Base-by-base conservation (phyloP, 768 basidiomycete genomes). In the Leccinum incarnatum region DNA sequence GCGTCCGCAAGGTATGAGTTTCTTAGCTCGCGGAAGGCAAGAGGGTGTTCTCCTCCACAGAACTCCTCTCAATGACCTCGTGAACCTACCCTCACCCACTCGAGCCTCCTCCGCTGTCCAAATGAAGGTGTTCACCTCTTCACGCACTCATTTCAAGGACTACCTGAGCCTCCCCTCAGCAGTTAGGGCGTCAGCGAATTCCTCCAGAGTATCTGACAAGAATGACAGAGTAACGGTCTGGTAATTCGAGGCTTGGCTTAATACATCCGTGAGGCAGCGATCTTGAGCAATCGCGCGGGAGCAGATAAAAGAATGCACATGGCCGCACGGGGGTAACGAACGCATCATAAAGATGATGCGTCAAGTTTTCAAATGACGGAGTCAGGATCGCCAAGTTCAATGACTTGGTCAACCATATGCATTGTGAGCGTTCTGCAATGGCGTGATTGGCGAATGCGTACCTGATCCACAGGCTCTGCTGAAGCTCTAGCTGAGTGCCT, bases 1-100 rank as follows among this genome's bases (percentile, higher is more conserved):
- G 83, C 76, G 65, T 89, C 88, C 5, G 86, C 88, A 53, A 79
- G 73, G 60, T 86, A 87, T 15, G n/a, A 21, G 19, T 23, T 17
- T 36, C 17, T 45, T 9, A 51, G 37, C 6, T 5, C 2, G 45
- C 42, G 34, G 5, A 45, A 32, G 11, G 25, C 27, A 30, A 30
- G 30, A 30, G 10, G 30, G 30, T 10, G 30, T 30, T 4, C 30
- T 11, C 30, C 10, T 30, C 30, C 30, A 32, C 1, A 32, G 30
- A 32, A 32, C 30, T 32, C 11, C 30, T 32, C 30, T 29, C 29
- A 9, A 2, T 29, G 9, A 29, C 29, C 29, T 29, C 27, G 27
- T 29, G 27, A 29, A 29, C 27, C 1, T 29, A 29, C 27, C 27
- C 8, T 8, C 8, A 29, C 27, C 27, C 8, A 29, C 27, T 29